Conservation (phyloP, 2,329 filamentous ascomycete genomes). For the Fusarium phyllophilum region DNA sequence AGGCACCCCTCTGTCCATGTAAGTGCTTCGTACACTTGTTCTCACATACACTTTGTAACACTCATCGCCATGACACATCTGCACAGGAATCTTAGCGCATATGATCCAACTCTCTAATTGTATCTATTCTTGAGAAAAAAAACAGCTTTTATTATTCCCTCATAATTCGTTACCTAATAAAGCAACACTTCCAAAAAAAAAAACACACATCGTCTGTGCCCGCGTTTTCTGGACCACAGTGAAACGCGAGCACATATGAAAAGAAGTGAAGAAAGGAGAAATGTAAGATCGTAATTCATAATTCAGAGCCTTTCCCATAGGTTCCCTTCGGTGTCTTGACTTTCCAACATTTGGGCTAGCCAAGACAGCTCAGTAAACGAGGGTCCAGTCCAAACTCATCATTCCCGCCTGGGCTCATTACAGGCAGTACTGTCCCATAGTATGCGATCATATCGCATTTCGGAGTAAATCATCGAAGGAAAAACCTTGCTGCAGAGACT, state of each 20-base stretch:
- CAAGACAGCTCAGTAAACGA: constrained; percentile 35
- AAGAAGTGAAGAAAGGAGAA: constrained; percentile 42
- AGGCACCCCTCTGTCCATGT: neutral
- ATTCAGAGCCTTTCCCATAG: constrained; percentile 35
- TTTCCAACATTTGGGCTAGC: constrained; percentile 33
- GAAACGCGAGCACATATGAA: constrained; percentile 27
- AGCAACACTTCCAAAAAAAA: constrained; percentile 48
- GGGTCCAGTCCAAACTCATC: constrained; percentile 43
- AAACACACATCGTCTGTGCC: constrained; percentile 46
- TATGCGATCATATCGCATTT: constrained; percentile 47
- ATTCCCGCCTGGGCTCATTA: constrained; percentile 52
- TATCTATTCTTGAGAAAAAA: constrained; percentile 43
- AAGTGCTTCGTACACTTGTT: neutral
- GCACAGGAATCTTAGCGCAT: constrained; percentile 12
- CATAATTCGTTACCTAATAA: constrained; percentile 54
- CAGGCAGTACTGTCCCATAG: constrained; percentile 50
- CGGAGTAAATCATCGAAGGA: constrained; percentile 40
- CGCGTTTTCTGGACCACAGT: constrained; percentile 21
- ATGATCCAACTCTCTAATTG: constrained; percentile 38
- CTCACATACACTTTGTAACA: neutral
- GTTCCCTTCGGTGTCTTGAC: constrained; percentile 41
- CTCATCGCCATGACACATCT: neutral
- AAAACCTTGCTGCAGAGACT: constrained; percentile 39
- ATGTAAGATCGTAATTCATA: constrained; percentile 47
- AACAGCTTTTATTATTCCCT: constrained; percentile 54